These are phyloP conservation scores for Phalaenopsis hybrid DNA, from an alignment of 116 monocot genomes.

Conservation along the genomic window DNA sequence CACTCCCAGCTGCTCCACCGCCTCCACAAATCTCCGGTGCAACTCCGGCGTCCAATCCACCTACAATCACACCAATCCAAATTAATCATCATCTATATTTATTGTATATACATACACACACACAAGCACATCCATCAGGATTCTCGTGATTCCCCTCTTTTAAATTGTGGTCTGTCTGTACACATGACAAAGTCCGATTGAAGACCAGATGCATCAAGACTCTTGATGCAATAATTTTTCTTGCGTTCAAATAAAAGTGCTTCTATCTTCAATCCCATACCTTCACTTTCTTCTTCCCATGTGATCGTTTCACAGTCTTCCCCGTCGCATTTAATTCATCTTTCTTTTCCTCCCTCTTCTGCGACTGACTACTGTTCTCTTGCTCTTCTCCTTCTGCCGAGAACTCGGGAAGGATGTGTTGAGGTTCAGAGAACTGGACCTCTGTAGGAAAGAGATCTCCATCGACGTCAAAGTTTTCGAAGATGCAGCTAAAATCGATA, in stretches of 20 bases:
- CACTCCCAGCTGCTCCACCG: slow-evolving; percentile 86
- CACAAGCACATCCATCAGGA: no score
- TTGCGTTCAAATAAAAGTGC: background rate
- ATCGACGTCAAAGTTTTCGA: background rate
- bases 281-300: slow-evolving; percentile 66
- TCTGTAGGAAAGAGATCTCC: background rate
- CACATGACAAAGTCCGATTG: no score
- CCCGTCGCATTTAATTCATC: background rate
- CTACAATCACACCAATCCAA: slow-evolving; percentile 17
- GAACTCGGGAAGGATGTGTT: slow-evolving; percentile 37
- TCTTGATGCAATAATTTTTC: no score
- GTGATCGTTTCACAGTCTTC: slow-evolving; percentile 19
- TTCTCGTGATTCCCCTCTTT: no score
- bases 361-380: background rate
- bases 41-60: slow-evolving; percentile 99
- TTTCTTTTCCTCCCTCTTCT: background rate
- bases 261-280: slow-evolving; percentile 9
- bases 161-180: no score
- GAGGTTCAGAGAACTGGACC: background rate
- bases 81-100: no score
- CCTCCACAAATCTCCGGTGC: slow-evolving; percentile 89
- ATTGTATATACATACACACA: no score
- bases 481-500: slow-evolving; percentile 6
- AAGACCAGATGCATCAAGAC: no score
- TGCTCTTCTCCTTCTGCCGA: slow-evolving; percentile 23